Conservation (phyloP, 108 stramenopile species). For the Cyclotella distinguenda region DNA sequence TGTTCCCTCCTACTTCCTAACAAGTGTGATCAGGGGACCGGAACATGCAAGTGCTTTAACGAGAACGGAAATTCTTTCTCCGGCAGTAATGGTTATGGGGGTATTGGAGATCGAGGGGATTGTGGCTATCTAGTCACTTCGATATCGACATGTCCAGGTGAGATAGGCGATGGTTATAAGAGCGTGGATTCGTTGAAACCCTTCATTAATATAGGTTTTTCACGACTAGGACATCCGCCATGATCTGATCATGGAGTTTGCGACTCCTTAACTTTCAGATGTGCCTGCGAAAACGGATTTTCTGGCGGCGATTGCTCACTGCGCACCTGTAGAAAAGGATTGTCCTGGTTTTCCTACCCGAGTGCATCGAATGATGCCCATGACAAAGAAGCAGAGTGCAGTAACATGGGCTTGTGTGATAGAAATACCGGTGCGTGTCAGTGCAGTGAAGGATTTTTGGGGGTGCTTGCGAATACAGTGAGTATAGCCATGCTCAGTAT, state of each 20-base stretch:
- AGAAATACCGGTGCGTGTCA: conserved; percentile 55
- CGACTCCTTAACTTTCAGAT: conserved; percentile 50
- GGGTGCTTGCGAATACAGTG: conserved; percentile 68
- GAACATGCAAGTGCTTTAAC: conserved; percentile 54
- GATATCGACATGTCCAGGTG: conserved; percentile 34
- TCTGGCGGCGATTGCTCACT: conserved; percentile 71
- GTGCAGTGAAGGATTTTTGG: conserved; percentile 78
- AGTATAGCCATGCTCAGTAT: not conserved
- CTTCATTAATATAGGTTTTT: too few relatives aligned
- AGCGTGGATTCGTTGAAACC: too few relatives aligned
- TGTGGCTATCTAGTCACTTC: conserved; percentile 47
- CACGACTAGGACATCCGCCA: conserved; percentile 11
- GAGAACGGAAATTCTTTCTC: conserved; percentile 53
- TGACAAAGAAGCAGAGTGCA: conserved; percentile 53
- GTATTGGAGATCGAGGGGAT: conserved; percentile 56
- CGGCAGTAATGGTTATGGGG: conserved; percentile 65
- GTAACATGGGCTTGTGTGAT: conserved; percentile 67
- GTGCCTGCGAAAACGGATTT: conserved; percentile 67
- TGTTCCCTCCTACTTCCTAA: too few relatives aligned
- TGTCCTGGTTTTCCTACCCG: conserved; percentile 57
- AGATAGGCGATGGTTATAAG: too few relatives aligned
- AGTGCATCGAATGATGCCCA: conserved; percentile 58
- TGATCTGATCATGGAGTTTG: conserved; percentile 63
- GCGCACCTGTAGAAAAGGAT: conserved; percentile 31
- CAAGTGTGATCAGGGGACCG: conserved; percentile 54